phyloP scores from a whole-genome alignment of 306 rosid genomes.

The Cicer arietinum region DNA sequence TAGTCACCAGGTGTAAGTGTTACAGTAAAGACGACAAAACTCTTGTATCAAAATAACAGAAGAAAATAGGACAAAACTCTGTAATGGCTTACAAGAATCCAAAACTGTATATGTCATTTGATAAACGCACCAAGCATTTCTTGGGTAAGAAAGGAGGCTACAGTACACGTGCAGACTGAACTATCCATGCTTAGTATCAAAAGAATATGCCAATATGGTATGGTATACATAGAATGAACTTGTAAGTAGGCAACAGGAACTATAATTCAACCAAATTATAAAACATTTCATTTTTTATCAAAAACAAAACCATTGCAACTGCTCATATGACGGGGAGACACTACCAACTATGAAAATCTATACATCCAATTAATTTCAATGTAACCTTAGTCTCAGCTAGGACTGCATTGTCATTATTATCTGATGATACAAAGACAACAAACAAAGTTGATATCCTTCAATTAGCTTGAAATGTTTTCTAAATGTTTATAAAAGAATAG shows the following conservation, averaged over 20 bases:
- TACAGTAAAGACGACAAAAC: too few species aligned
- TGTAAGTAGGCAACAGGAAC: not conserved
- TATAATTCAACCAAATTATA: not conserved
- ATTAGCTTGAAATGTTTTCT: conserved; percentile 12
- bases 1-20: too few species aligned
- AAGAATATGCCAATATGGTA: not conserved
- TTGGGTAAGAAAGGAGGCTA: too few species aligned
- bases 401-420: conserved; percentile 3
- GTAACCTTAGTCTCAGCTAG: not conserved
- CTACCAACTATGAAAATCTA: not conserved
- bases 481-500: conserved; percentile 9
- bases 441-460: conserved; percentile 16
- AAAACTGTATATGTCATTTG: too few species aligned
- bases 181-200: too few species aligned
- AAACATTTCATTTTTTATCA: not conserved
- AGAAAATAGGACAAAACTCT: too few species aligned
- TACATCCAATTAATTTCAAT: conserved; percentile 16
- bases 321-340: not conserved
- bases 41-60: too few species aligned
- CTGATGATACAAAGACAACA: conserved; percentile 18
- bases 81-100: too few species aligned
- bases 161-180: too few species aligned
- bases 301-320: conserved; percentile 1
- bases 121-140: too few species aligned
- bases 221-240: not conserved